Evolutionary conservation across 2,329 filamentous ascomycete species (phyloP), one percentile per base, ranked within the genome.

Genomic region (Onygenales sp.): DNA sequence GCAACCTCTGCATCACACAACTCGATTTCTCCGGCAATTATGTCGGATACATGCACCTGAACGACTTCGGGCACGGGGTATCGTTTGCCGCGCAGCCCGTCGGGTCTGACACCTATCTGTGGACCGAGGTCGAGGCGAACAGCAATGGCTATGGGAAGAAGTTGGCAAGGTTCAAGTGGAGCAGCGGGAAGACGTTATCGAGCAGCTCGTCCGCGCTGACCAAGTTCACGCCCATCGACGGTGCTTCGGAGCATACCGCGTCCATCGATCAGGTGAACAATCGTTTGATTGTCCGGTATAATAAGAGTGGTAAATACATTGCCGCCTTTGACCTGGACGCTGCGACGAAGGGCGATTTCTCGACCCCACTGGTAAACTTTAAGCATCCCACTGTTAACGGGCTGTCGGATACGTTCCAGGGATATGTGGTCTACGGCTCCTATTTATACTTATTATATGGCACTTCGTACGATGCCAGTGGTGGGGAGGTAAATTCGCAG

Each of bases 1-100:
- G 61, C 4, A 50, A 62, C 40, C 51, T 62, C 4, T 57, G 57
- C 44, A 61, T 62, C 21, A 61, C 59, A 27, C 57, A 61, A 36
- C 54, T 61, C 2, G 61, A 62, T 27, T 59, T 61, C 33, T 50
- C 52, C 5, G 59, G 61, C 31, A 59, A 60, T 2, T 52, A 61
- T 9, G 17, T 61, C 31, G 58, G 57, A n/a, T 45, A 60, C 37
- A 61, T 61, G 59, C 47, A 61, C 45, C 52, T 61, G 17, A 58
- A 47, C 9, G 56, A 49, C 4, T 62, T 61, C 9, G 59, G 59
- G 7, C 60, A 61, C 17, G 59, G 58, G 0, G 57, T 61, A n/a
- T 54, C 58, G 14, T 58, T 62, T 7, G 59, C 52, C 8, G 59
- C 52, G 9, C 54, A 62, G 46, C 51, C 43, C 11, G 55, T 54